Conservation (phyloP, 352 stramenopile genomes). For the Aphanomyces invadans region DNA sequence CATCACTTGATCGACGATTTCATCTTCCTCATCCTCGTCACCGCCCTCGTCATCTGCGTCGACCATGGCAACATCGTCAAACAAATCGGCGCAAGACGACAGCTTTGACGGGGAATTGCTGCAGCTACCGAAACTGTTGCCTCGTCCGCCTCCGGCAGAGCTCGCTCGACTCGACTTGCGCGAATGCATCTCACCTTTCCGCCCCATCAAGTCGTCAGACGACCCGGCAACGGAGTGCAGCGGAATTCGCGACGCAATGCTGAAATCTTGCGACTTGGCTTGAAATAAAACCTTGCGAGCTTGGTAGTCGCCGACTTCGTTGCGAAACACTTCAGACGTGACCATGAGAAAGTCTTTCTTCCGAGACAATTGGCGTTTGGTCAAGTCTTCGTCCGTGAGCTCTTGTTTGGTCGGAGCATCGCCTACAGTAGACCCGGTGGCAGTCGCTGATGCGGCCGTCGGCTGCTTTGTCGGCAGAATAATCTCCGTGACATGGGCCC, state of each 20-base stretch:
- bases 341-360: conserved; percentile 89
- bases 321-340: conserved; percentile 81
- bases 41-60: conserved; percentile 65
- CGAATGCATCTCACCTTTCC: conserved; percentile 40
- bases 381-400: conserved; percentile 52
- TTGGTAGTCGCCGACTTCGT: conserved; percentile 78
- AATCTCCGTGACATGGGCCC: conserved; percentile 77
- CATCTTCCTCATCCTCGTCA: conserved; percentile 34
- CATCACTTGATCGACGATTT: neutral
- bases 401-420: neutral
- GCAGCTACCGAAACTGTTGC: conserved; percentile 27
- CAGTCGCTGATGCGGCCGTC: conserved; percentile 17
- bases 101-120: conserved; percentile 65
- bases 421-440: neutral
- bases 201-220: conserved; percentile 34
- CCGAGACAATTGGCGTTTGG: conserved; percentile 76
- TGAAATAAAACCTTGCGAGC: conserved; percentile 86
- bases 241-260: conserved; percentile 66
- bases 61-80: conserved; percentile 43
- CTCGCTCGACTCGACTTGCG: conserved; percentile 44
- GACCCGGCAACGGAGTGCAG: conserved; percentile 39
- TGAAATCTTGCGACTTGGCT: conserved; percentile 78
- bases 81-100: conserved; percentile 47
- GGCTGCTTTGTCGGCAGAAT: conserved; percentile 57
- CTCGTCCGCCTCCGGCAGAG: conserved; percentile 30